Base-by-base conservation (phyloP, 257 asterid genomes). In the Coffea eugenioides region DNA sequence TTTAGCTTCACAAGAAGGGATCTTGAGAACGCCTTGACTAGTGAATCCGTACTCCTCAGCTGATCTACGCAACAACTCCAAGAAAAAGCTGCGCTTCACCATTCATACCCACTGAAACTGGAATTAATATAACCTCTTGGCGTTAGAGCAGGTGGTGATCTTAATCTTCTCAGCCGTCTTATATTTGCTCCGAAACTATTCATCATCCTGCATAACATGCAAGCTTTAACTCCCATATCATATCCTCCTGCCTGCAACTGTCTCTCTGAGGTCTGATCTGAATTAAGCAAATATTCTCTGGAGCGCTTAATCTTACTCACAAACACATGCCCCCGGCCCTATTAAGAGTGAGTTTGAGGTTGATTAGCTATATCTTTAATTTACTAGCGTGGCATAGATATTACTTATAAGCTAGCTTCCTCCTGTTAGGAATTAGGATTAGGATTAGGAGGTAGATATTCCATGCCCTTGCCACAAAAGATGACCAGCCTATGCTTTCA, bases 21-120 rank as follows among this genome's bases (percentile, higher is more conserved):
- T 89, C 80, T 88, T 88, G 0, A 92, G 73, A 80, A 90, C 79
- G 15, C 97, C 97, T 75, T 89, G 85, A 43, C 84, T 90, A 25
- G 68, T 15, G 76, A 92, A 92, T 0, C 92, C 97, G 77, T 89
- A 89, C 74, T 92, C 97, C 85, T 89, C 95, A 0, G 91, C 97
- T 16, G 95, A 84, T 68, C 74, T 83, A 54, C 88, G 27, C 41
- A 92, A 71, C 71, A 92, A 75, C 82, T 89, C 88, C 86, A 85
- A 54, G 80, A 92, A 90, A 90, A 9, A 88, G 83, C 72, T 74
- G 85, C 1, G 75, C 82, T 72, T 90, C 92, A 12, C 79, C 82
- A 20, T 81, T 85, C 57, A 78, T 78, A 3, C 94, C 94, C 6
- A 91, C 94, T 3, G 87, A 90, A 51, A 91, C 85, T 16, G 93